Evolutionary conservation across 768 basidiomycete species (phyloP).

Genomic region (Pleurotus eryngii): DNA sequence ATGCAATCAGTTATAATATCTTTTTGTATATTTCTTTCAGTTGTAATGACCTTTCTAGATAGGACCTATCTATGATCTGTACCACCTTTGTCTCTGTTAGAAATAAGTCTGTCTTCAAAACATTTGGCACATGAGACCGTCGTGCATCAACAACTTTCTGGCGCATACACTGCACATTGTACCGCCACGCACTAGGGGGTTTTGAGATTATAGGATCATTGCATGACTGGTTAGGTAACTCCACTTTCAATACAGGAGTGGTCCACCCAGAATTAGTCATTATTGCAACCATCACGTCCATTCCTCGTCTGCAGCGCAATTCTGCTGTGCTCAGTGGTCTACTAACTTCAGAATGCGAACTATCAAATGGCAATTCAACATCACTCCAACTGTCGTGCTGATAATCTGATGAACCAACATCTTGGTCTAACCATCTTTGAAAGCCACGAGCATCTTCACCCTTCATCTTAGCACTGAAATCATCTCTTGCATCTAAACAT

Average conservation of each 20-base stretch:
- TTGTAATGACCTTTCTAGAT: constrained; percentile 14
- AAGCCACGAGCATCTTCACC: too few species aligned
- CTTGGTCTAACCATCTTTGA: too few species aligned
- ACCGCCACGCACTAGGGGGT: background rate
- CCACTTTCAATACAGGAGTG: background rate
- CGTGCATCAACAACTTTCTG: background rate
- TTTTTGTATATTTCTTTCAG: background rate
- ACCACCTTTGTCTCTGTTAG: background rate
- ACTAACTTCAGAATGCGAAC: too few species aligned
- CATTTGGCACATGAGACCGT: too few species aligned
- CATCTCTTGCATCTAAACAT: constrained; percentile 23
- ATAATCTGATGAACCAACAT: too few species aligned
- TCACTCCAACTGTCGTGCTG: too few species aligned
- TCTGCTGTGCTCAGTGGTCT: too few species aligned
- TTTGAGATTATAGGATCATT: background rate
- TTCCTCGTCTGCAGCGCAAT: background rate
- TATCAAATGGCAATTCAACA: too few species aligned
- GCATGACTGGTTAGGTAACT: background rate
- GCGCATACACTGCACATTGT: constrained; percentile 9
- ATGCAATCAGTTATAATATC: background rate
- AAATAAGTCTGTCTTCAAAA: too few species aligned
- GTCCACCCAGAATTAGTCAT: background rate
- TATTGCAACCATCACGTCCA: background rate
- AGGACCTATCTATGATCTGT: constrained; percentile 21
- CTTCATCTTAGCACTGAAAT: constrained; percentile 15